Evolutionary conservation across 768 basidiomycete genomes (phyloP).

Genomic region (Suillus subaureus): DNA sequence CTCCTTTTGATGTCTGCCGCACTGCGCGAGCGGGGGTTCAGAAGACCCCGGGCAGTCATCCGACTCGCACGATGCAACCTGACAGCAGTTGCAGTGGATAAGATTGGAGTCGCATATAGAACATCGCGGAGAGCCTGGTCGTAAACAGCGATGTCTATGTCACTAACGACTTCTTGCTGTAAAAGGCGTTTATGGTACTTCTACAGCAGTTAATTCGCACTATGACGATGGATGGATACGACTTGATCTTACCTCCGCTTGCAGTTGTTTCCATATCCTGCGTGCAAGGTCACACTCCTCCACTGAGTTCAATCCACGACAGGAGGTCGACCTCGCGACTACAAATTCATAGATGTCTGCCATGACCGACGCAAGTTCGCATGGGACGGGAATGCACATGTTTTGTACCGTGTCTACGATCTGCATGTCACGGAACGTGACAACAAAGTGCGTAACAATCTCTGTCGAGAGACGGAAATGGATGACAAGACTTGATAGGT

Average conservation of each 20-base stretch:
- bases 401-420: not conserved
- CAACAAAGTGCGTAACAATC: not conserved
- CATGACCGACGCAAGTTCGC: not conserved
- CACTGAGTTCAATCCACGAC: not conserved
- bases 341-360: not conserved
- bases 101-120: conserved; percentile 6
- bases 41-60: not conserved
- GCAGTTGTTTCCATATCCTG: conserved; percentile 1
- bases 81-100: not conserved
- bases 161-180: not conserved
- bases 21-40: not conserved
- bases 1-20: not conserved
- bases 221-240: not conserved
- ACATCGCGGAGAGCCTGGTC: not conserved
- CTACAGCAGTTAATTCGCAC: not conserved
- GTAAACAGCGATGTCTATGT: not conserved
- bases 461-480: not conserved
- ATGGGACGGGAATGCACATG: not conserved
- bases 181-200: not conserved
- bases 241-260: not conserved
- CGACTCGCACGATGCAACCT: not conserved
- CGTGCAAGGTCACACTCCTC: conserved; percentile 1
- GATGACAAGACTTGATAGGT: not conserved
- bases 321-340: not conserved
- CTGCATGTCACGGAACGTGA: not conserved